Evolutionary conservation across 257 asterid genomes (phyloP).

Genomic region (Anisodus acutangulus): DNA sequence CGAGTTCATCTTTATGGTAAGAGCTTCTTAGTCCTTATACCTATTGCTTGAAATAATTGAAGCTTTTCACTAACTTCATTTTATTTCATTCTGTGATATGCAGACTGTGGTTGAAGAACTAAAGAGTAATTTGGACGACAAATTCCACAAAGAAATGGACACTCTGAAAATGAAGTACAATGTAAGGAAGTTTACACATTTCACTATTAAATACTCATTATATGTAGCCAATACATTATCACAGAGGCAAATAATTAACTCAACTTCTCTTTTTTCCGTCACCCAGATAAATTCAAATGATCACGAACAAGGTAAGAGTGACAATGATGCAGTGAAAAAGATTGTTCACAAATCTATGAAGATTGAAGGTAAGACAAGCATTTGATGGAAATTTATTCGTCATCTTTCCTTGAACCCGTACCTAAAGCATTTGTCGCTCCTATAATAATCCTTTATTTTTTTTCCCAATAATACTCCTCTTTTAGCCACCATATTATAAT

Average conservation of each 20-base stretch:
- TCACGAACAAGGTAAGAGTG: constrained; percentile 48
- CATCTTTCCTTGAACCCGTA: neutral
- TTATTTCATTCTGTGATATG: constrained; percentile 16
- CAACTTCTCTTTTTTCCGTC: constrained; percentile 11
- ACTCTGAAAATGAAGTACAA: constrained; percentile 61
- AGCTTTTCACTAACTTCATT: constrained; percentile 30
- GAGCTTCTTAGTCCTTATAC: constrained; percentile 32
- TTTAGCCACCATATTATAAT: neutral
- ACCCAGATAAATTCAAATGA: constrained; percentile 49
- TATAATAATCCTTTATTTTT: neutral
- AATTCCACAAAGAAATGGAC: constrained; percentile 55
- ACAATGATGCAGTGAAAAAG: constrained; percentile 54
- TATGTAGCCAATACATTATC: neutral
- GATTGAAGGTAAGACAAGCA: constrained; percentile 66
- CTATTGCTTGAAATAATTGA: constrained; percentile 17
- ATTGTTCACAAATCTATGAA: constrained; percentile 77
- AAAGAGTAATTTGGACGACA: constrained; percentile 58
- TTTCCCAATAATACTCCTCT: neutral
- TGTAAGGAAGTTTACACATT: constrained; percentile 40
- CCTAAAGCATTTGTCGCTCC: neutral
- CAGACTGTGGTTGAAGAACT: constrained; percentile 74
- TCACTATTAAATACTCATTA: neutral
- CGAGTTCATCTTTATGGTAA: constrained; percentile 71
- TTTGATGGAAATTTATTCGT: neutral
- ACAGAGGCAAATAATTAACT: neutral